Base-by-base conservation (phyloP, 345 rosid species). In the Mangifera indica region DNA sequence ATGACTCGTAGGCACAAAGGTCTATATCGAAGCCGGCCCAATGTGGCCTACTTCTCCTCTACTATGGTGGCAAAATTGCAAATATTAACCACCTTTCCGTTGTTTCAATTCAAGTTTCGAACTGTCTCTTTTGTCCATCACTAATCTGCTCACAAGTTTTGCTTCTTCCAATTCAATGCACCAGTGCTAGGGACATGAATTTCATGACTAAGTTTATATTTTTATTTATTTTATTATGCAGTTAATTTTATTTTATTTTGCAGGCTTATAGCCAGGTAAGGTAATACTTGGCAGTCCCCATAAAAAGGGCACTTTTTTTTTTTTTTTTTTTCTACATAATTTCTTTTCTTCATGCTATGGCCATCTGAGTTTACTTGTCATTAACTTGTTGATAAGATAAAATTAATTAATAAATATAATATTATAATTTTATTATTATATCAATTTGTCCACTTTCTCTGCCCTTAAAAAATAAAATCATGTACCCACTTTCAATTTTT, bases 291-390 rank as follows among this genome's bases (percentile, higher is more conserved):
- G 59, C 58, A 71, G 81, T 81, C 52, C 78, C 84, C 84, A 80
- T 73, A 71, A 72, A 71, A 80, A 68, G 66, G 72, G 67, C 72
- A 82, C 68, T 78, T 81, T 79, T 77, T 5, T 56, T 3, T 25
- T 29, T 48, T 73, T 44, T 37, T 71, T 57, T 79, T 70, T 85
- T 77, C 18, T 48, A 10, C 15, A 32, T 58, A 74, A 68, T 80
- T 79, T 79, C 77, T n/a, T n/a, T n/a, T n/a, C n/a, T 82, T 83
- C 74, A 73, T 72, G 71, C 80, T 71, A 76, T 70, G 75, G 78
- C 81, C 84, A 71, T 87, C 82, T 76, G 77, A 76, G 83, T 82
- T 84, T 81, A 78, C 92, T 91, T 86, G 84, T 51, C 81, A 80
- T 81, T 82, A 62, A 88, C 88, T 86, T 29, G 32, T 29, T 29